These are phyloP conservation scores for Anisodus acutangulus DNA, from an alignment of 257 asterid species.

Conservation along the genomic window DNA sequence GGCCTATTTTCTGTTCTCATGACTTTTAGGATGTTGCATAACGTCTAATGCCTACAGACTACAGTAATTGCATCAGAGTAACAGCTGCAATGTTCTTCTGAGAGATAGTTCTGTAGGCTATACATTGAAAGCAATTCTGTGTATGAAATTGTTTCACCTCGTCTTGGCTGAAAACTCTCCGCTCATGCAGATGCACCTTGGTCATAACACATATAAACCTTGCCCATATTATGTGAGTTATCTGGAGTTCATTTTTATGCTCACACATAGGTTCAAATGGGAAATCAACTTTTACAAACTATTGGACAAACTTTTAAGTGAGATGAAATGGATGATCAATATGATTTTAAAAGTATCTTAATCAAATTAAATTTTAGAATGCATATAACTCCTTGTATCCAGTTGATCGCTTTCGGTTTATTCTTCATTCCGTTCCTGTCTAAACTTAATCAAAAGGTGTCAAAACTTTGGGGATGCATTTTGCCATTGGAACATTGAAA, in stretches of 20 bases:
- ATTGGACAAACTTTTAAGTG: background rate
- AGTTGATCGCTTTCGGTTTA: background rate
- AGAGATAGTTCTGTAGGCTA: background rate
- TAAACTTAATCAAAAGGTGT: too few relatives aligned
- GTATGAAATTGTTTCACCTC: background rate
- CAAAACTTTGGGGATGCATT: too few relatives aligned
- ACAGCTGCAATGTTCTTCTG: background rate
- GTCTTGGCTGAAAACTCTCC: background rate
- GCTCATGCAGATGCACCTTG: background rate
- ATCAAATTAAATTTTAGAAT: background rate
- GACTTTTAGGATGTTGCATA: background rate
- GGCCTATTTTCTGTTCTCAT: background rate
- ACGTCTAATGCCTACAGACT: background rate
- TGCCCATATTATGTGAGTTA: background rate
- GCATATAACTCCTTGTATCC: background rate
- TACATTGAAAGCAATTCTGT: background rate
- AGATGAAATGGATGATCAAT: background rate
- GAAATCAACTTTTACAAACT: background rate
- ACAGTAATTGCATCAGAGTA: background rate
- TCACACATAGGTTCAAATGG: slow-evolving; percentile 7
- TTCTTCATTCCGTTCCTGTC: background rate
- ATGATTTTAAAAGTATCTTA: background rate
- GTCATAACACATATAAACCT: background rate
- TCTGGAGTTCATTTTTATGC: slow-evolving; percentile 10
- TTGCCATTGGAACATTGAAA: too few relatives aligned